A percentile compares a stretch with the other conserved stretches of the same genome.
These are phyloP conservation scores for Excoecaria cochinchinensis DNA, from an alignment of 345 rosid genomes.

Conservation along the genomic window DNA sequence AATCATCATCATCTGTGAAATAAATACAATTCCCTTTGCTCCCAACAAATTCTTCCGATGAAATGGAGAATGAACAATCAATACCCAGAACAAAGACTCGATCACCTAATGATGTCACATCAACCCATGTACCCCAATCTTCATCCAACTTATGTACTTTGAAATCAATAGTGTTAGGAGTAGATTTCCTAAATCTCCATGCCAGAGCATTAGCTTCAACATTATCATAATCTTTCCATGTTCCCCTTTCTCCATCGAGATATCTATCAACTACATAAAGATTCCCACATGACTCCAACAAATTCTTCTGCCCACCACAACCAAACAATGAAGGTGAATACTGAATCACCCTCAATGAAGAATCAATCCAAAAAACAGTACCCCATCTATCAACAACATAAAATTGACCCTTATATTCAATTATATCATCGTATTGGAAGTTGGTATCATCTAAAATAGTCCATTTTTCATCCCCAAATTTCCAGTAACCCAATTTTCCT, in stretches of 20 bases:
- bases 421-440: constrained; percentile 26
- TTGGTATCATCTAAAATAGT: constrained; percentile 16
- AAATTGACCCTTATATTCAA: constrained; percentile 16
- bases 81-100: constrained; percentile 21
- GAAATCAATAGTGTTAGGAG: constrained; percentile 7
- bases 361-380: constrained; percentile 28
- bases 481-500: constrained; percentile 32
- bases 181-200: not conserved
- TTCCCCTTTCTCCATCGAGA: constrained; percentile 13
- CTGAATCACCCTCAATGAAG: constrained; percentile 17
- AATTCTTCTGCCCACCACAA: constrained; percentile 22
- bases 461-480: constrained; percentile 25
- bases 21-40: constrained; percentile 23
- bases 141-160: constrained; percentile 29
- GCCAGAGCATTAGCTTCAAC: not conserved
- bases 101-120: constrained; percentile 21
- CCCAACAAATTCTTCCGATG: constrained; percentile 6
- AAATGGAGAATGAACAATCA: constrained; percentile 18
- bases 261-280: constrained; percentile 31
- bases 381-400: constrained; percentile 31
- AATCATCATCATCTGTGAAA: constrained; percentile 11
- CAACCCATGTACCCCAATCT: constrained; percentile 26
- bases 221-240: constrained; percentile 4
- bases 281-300: constrained; percentile 26
- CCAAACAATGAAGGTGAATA: constrained; percentile 26